Base-by-base conservation (phyloP, 176 grass and related monocot genomes). In the Pontederia paniculata region DNA sequence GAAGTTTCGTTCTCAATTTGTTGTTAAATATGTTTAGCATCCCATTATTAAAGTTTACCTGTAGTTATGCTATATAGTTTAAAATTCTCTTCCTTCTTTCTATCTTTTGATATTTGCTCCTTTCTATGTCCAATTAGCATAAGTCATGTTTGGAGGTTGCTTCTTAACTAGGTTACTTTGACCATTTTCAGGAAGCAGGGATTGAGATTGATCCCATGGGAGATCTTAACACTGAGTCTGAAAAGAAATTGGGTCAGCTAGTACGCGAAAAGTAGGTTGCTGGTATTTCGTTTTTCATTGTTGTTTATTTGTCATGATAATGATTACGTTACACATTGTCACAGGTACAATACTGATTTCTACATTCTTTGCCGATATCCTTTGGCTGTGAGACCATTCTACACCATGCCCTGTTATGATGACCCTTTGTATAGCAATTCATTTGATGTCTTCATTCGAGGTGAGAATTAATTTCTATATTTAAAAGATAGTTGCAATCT, bases 401-500 rank as follows among this genome's bases (percentile, higher is more conserved):
- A 97, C 69, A 97, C 93, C 17, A 97, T 91, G 93, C 93, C 83
- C 10, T 97, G 93, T 66, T 84, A 88, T 45, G 86, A 97, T 62
- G 57, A 91, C 44, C 56, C 69, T 16, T 63, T 64, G 23, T 97
- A 97, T 65, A 91, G 78, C 46, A 97, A 97, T 66, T 97, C 93
- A 6, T 97, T 97, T 48, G 86, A 97, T 79, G 86, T 97, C 25
- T 97, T 97, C 48, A 82, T 97, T 79, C 83, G 93, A 77, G 93
- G 93, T 97, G 52, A 73, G 74, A 53, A 55, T 22, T 59, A 17
- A 25, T 6, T 37, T 6, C 28, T 5, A 37, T 37, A 37, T 37
- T 37, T n/a, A n/a, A n/a, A n/a, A n/a, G n/a, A n/a, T n/a, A n/a
- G n/a, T n/a, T n/a, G n/a, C n/a, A n/a, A n/a, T n/a, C n/a, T n/a